Evolutionary conservation across 2,329 filamentous ascomycete genomes (phyloP), one percentile per base, ranked within the genome.

Genomic region (Volutella citrinella): DNA sequence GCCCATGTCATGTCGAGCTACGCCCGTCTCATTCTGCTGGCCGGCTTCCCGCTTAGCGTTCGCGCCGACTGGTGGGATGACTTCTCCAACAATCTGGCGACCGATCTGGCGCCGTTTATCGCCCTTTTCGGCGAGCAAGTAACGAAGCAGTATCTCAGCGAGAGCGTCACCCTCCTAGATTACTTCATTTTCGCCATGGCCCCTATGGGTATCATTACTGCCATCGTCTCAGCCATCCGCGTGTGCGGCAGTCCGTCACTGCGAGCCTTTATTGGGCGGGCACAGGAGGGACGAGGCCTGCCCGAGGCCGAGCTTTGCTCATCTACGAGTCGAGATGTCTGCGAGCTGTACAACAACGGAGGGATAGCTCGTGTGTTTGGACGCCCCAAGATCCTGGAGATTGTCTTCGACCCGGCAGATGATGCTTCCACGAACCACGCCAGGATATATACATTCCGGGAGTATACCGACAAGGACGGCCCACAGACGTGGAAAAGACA

Each of bases 261-360:
- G 2, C 51, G 56, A n/a, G 60, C 65, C 2, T 52, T 68, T 16
- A 51, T 69, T 11, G 65, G 66, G 0, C 37, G 63, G 23, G 54
- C 60, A 0, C 53, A 59, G 27, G 65, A 68, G 40, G 54, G 51
- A 5, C 28, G 38, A 0, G 58, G 52, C 0, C 40, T 34, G 1
- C 57, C 47, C 1, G 65, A 70, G 30, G 46, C 54, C 0, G 64
- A 69, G 24, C 35, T 69, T 1, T 63, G 60, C 43, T 57, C 63
- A 0, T 68, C 63, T 1, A 68, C 64, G 0, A 59, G 54, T 4
- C 40, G 39, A 0, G 56, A 65, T 19, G 60, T 65, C 4, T 27
- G 24, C 24, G 24, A 27, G 30, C 42, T 67, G 0, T 66, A 43
- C 40, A 52, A 57, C 27, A 54, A 54, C 2, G 48, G 55, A 1